Conservation (phyloP, 805 yeast species). For the Metschnikowia amazonensis region DNA sequence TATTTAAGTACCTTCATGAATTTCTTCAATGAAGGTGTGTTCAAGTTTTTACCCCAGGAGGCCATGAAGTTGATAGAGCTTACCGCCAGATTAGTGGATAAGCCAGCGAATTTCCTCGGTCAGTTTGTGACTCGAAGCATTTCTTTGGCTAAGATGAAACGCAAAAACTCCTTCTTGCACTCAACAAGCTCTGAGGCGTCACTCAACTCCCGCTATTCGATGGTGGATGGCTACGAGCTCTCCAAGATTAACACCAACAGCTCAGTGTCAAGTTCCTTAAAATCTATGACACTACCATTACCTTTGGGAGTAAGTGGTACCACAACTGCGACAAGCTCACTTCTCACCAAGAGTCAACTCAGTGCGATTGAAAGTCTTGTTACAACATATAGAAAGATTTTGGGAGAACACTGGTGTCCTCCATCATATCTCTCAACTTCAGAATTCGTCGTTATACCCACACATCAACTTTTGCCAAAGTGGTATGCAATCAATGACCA, state of each 20-base stretch:
- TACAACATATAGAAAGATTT: slow-evolving; percentile 49
- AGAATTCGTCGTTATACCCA: slow-evolving; percentile 29
- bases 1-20: slow-evolving; percentile 68
- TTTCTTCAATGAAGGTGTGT: slow-evolving; percentile 75
- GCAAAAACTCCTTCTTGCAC: slow-evolving; percentile 33
- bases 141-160: slow-evolving; percentile 30
- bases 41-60: slow-evolving; percentile 59
- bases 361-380: slow-evolving; percentile 48
- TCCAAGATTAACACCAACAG: slow-evolving; percentile 49
- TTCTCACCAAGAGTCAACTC: slow-evolving; percentile 38
- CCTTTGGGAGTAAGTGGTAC: slow-evolving; percentile 44
- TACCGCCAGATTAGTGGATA: slow-evolving; percentile 52
- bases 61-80: slow-evolving; percentile 57
- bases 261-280: slow-evolving; percentile 37
- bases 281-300: slow-evolving; percentile 39
- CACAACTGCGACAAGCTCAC: slow-evolving; percentile 36
- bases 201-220: slow-evolving; percentile 35
- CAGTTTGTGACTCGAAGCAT: slow-evolving; percentile 57
- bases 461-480: slow-evolving; percentile 36
- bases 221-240: slow-evolving; percentile 57
- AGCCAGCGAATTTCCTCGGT: slow-evolving; percentile 21
- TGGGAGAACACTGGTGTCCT: slow-evolving; percentile 47
- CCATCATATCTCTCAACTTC: slow-evolving; percentile 27
- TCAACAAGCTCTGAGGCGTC: slow-evolving; percentile 22
- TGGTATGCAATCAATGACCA: slow-evolving; percentile 53